Evolutionary conservation across 345 rosid species (phyloP), one percentile per base, ranked within the genome.

Genomic region (Heritiera littoralis): DNA sequence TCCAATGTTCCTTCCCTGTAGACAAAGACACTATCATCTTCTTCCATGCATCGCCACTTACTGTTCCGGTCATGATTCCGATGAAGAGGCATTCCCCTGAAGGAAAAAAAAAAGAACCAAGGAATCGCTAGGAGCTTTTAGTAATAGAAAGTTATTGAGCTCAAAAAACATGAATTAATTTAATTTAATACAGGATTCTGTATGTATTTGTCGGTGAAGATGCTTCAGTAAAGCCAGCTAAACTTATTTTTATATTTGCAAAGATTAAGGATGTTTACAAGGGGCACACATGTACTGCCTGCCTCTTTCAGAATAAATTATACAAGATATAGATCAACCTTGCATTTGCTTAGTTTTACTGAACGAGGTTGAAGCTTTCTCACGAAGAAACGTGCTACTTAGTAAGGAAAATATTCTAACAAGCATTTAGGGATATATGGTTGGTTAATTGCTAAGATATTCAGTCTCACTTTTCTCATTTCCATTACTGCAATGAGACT

Each of bases 1-100:
- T 83, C 89, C 9, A 84, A 13, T 2, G 91, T 88, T 54, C 89
- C 92, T 66, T 86, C 88, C 75, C 86, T 81, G 83, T 82, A 88
- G 8, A 89, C 83, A 80, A 83, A 89, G 17, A 81, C 74, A 8
- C 48, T 52, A n/a, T 86, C 88, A 14, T 81, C 87, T 61, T 81
- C 88, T 28, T 88, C 85, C 86, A 89, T 81, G 1, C 82, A 65
- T 15, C 82, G 71, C 91, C 91, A 88, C 60, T 83, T 89, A 45
- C 81, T 46, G 7, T 59, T 80, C 51, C 70, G 61, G n/a, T 84
- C 86, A 10, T 77, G 63, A 20, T 4, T 51, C 28, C 79, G 78
- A n/a, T 81, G 80, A 15, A 88, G 84, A 35, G 87, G 83, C 86
- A 84, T 77, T 32, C 89, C 92, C 89, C 91, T 89, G 45, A 10